Base-by-base conservation (phyloP, 805 yeast genomes). In the Barnettozyma siamensis region DNA sequence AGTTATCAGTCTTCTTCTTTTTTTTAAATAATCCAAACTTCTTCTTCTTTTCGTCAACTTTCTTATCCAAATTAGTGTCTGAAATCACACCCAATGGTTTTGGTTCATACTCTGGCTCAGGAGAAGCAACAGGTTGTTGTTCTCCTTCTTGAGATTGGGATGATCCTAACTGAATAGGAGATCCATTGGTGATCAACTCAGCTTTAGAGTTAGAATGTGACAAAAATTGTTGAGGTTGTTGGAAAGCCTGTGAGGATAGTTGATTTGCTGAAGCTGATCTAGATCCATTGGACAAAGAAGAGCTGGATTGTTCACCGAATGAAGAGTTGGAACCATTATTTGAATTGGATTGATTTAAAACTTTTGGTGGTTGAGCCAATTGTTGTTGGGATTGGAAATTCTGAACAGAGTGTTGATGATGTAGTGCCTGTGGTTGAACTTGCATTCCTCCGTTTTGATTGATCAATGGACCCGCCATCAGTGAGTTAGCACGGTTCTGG, bases 11-110 rank as follows among this genome's bases (percentile, higher is more conserved):
- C n/a, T 19, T 36, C 23, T 39, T 40, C 35, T 45, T 42, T 26
- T 39, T 42, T 31, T 39, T 45, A 20, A 40, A 43, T 8, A 45
- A 26, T 2, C 44, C 46, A 31, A 42, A 45, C 34, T 42, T 45
- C 20, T 45, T 44, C 37, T 44, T 40, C 37, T 44, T 35, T 16
- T 42, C 33, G 15, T 44, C 33, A 20, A n/a, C 29, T 11, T 27
- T 33, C 16, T 20, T 26, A 16, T 20, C 30, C 29, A 26, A 26
- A 23, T 37, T 35, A 16, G 19, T 28, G 27, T 38, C 45, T 20
- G 45, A 24, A 5, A 42, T 34, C 11, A 42, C 30, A 19, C 48
- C 48, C n/a, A 44, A 35, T 16, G 43, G 48, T 30, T 42, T 42
- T 15, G 46, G 39, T 24, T 42, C 48, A 15, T 24, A 26, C 6